Conservation (phyloP, 805 yeast species). For the Zygosaccharomyces siamensis region DNA sequence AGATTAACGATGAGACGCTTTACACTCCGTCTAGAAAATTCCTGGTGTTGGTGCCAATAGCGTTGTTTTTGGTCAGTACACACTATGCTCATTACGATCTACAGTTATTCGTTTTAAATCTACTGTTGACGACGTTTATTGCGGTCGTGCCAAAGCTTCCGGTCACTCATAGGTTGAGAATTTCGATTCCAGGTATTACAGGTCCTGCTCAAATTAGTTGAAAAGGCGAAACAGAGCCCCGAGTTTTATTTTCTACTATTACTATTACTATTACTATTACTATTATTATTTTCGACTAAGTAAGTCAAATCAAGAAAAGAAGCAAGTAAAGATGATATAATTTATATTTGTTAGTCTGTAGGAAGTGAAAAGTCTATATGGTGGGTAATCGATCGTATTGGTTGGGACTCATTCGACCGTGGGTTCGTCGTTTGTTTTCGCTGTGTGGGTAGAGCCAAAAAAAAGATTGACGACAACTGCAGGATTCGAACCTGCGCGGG, state of each 20-base stretch:
- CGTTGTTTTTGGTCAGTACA: constrained; percentile 76
- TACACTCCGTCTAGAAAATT: constrained; percentile 96
- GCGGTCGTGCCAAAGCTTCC: constrained; percentile 93
- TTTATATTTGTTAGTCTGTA: neutral
- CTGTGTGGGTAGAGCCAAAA: neutral
- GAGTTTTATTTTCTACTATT: neutral
- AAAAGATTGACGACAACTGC: constrained; percentile 51
- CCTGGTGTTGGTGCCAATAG: constrained; percentile 87
- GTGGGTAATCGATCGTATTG: too few species aligned
- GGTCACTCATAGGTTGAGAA: constrained; percentile 70
- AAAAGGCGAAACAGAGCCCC: neutral
- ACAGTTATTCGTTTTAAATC: constrained; percentile 71
- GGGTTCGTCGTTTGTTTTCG: too few species aligned
- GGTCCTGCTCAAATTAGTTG: constrained; percentile 36
- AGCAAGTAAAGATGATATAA: neutral
- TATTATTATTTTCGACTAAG: neutral
- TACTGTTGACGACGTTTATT: constrained; percentile 65
- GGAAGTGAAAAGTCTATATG: too few species aligned
- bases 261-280: neutral
- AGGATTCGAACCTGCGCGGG: constrained; percentile 62
- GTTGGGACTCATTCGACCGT: too few species aligned
- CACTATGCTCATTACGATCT: constrained; percentile 86
- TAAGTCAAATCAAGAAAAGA: neutral
- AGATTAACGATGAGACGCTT: constrained; percentile 88
- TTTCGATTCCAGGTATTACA: constrained; percentile 48